A percentile compares a stretch with the other conserved stretches of the same genome.
These are phyloP conservation scores for Mrakia frigida DNA, from an alignment of 768 basidiomycete species.

Conservation along the genomic window DNA sequence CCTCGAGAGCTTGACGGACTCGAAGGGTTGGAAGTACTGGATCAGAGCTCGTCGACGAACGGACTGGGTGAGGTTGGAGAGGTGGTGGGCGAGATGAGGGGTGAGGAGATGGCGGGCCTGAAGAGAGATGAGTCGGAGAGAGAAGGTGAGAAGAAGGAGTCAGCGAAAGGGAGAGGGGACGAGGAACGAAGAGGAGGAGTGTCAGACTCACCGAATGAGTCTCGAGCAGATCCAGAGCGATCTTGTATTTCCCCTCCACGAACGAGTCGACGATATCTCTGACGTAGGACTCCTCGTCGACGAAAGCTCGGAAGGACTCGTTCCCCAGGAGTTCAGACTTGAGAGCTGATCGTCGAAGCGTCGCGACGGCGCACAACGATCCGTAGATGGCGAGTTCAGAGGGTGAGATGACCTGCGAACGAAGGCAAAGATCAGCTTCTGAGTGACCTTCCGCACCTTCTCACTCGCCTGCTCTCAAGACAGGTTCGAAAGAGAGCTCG, in stretches of 20 bases:
- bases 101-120: conserved; percentile 74
- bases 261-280: conserved; percentile 82
- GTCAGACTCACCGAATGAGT: conserved; percentile 57
- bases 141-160: no score
- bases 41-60: conserved; percentile 72
- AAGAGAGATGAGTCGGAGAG: conserved; percentile 33
- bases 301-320: conserved; percentile 58
- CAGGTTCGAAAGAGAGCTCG: background rate
- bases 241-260: conserved; percentile 79
- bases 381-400: conserved; percentile 84
- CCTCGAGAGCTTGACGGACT: conserved; percentile 71
- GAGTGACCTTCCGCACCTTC: no score
- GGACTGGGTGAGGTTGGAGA: conserved; percentile 58
- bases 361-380: conserved; percentile 75
- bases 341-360: conserved; percentile 63
- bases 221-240: conserved; percentile 66
- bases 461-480: conserved; percentile 67
- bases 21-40: conserved; percentile 88
- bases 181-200: background rate
- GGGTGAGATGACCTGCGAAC: conserved; percentile 61
- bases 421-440: no score
- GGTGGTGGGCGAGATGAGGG: conserved; percentile 67
- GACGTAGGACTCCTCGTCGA: conserved; percentile 72
- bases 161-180: background rate
- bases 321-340: conserved; percentile 61